A percentile compares a stretch with the other conserved stretches of the same genome.
Evolutionary conservation across 257 asterid species (phyloP).

Genomic region (Cordia subcordata): DNA sequence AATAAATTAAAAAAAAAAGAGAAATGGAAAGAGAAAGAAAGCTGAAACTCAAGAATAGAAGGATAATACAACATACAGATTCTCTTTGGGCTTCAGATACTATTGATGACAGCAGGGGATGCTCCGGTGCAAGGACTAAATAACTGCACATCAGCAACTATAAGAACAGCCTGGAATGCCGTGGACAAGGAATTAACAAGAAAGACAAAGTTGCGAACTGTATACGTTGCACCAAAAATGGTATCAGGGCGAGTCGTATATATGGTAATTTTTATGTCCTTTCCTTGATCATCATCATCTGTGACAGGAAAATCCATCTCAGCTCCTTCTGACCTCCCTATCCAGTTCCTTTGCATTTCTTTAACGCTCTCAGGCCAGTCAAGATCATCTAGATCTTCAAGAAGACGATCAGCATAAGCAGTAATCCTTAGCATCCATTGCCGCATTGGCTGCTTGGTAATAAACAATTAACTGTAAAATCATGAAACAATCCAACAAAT

Average conservation of each 20-base stretch:
- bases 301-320: conserved; percentile 65
- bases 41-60: not conserved
- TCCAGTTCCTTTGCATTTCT: conserved; percentile 99
- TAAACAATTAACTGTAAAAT: conserved; percentile 95
- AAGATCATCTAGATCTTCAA: conserved; percentile 88
- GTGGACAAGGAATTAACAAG: conserved; percentile 7
- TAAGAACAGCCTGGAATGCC: conserved; percentile 12
- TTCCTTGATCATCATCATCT: conserved; percentile 40
- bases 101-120: conserved; percentile 57
- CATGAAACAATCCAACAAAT: conserved; percentile 67
- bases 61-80: conserved; percentile 40
- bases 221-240: conserved; percentile 95
- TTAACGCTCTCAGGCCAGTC: conserved; percentile 99
- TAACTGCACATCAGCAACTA: conserved; percentile 46
- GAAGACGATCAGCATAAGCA: conserved; percentile 98
- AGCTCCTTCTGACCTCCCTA: conserved; percentile 96
- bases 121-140: conserved; percentile 94
- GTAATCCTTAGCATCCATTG: conserved; percentile 99
- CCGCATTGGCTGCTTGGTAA: conserved; percentile 99
- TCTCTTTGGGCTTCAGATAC: conserved; percentile 58
- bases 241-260: conserved; percentile 98
- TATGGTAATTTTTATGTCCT: conserved; percentile 53
- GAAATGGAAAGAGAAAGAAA: not conserved
- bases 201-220: conserved; percentile 9
- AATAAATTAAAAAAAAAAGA: too few relatives aligned